Base-by-base conservation (phyloP, 768 basidiomycete species). In the Guyanaporus albipodus region DNA sequence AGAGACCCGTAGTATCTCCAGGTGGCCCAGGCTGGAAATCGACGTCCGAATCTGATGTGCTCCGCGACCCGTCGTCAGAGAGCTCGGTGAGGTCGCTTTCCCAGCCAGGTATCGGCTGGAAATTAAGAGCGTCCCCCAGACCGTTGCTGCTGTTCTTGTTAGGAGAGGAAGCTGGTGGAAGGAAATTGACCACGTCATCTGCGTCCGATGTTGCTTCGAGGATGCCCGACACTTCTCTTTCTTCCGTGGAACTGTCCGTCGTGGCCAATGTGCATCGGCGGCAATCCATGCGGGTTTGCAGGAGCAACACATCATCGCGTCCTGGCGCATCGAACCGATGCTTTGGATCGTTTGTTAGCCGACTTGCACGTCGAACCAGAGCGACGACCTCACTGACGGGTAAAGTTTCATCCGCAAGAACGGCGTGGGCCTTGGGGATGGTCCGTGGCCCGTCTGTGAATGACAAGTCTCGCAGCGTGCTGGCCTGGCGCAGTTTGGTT, bases 81-180 rank as follows among this genome's bases (percentile, higher is more conserved):
- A 61, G 43, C 1, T 59, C 48, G 6, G 59, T 57, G 41, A 64
- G 51, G 37, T 61, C 56, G n/a, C 62, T 58, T 23, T 59, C 57
- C 62, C 62, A 61, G 28, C 53, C 46, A 3, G 38, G 43, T 24
- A 56, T 45, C 9, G 17, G 26, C 2, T 18, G 18, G 22, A 35
- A 8, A 2, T 8, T 14, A 31, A 15, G 21, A 14, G 31, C 26
- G 17, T 11, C n/a, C n/a, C 19, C 10, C 8, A 0, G 5, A 12
- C 26, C 38, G 21, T 23, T 15, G 18, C 45, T 24, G 17, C 19
- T 26, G 7, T n/a, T n/a, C 24, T 51, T 45, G 41, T 42, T 21
- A 1, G 54, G 35, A 21, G 48, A 46, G 8, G 48, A 39, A 2
- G 47, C 9, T 0, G 33, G 26, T 9, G 38, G 23, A 24, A 44